Conservation (phyloP, 306 rosid genomes). For the Vigna unguiculata region DNA sequence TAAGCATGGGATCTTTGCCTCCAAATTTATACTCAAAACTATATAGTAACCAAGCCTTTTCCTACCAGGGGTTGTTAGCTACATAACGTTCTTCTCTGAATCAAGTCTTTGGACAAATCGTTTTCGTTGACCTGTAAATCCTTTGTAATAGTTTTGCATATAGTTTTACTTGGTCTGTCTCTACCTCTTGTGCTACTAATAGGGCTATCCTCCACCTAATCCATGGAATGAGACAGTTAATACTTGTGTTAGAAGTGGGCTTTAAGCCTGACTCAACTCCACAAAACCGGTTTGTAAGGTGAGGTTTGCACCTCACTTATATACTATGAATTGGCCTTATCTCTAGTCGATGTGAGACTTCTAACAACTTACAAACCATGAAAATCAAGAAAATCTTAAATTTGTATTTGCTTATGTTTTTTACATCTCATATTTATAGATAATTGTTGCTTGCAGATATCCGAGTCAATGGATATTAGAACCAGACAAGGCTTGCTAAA, state of each 20-base stretch:
- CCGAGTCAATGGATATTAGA: constrained; percentile 89
- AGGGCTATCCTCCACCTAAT: background rate
- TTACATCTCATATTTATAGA: constrained; percentile 23
- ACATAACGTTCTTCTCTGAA: constrained; percentile 3
- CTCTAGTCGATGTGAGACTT: no score
- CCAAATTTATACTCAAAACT: constrained; percentile 23
- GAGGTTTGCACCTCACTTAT: no score
- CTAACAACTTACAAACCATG: no score
- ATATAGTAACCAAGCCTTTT: background rate
- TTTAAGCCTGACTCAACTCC: no score
- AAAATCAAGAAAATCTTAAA: constrained; percentile 16
- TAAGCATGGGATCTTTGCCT: constrained; percentile 26
- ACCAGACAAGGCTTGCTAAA: constrained; percentile 93
- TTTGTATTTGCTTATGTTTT: constrained; percentile 27
- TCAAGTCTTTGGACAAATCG: background rate
- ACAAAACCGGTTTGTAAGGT: no score
- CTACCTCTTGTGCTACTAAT: background rate
- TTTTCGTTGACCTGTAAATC: background rate
- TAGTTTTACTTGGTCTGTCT: background rate
- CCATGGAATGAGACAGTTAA: constrained; percentile 29
- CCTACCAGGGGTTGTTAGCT: background rate
- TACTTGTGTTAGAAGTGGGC: no score
- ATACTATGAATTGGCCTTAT: no score
- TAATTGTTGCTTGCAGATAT: constrained; percentile 65
- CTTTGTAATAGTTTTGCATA: background rate